Evolutionary conservation across 108 stramenopile species (phyloP), one percentile per base, ranked within the genome.

Genomic region (Nitzschia sp.): DNA sequence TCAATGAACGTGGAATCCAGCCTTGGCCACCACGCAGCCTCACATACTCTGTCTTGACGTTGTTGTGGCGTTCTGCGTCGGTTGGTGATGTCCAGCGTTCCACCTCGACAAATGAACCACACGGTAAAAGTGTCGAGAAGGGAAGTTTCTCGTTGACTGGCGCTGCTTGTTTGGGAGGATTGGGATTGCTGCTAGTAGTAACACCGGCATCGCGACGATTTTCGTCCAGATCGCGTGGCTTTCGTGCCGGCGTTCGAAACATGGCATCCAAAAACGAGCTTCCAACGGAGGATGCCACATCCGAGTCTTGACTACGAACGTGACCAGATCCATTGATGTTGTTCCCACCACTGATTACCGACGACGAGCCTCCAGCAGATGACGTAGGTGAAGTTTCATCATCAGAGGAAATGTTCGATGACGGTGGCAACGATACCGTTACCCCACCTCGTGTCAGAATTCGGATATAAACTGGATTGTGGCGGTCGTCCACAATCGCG

Each of bases 1-100:
- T 68, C 13, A 72, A 24, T n/a, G 28, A 68, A 0, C 75, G 77
- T 18, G 93, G 91, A 29, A 95, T 80, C 93, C 93, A 95, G 36
- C 93, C 93, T 63, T 92, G 89, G 18, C 85, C 89, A 27, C 88
- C 88, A 24, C 73, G 70, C 33, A 95, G 46, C 9, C 90, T 68
- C 58, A 82, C 85, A 76, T 77, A 95, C 29, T 86, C 77, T 15
- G 65, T 70, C 3, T 33, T 21, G 19, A 63, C 15, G 2, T 25
- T 55, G 11, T 42, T 47, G n/a, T n/a, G n/a, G 24, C 27, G 32
- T 59, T 72, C 66, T 23, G 70, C 33, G 3, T 46, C 36, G 2
- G 46, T 29, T 23, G 58, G 62, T 35, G 72, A 48, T 6, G 74
- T 74, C 79, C 76, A 90, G 3, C 58, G 60, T 23, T 91, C 84